Base-by-base conservation (phyloP, 2,329 filamentous ascomycete genomes). In the Fusarium concolor region DNA sequence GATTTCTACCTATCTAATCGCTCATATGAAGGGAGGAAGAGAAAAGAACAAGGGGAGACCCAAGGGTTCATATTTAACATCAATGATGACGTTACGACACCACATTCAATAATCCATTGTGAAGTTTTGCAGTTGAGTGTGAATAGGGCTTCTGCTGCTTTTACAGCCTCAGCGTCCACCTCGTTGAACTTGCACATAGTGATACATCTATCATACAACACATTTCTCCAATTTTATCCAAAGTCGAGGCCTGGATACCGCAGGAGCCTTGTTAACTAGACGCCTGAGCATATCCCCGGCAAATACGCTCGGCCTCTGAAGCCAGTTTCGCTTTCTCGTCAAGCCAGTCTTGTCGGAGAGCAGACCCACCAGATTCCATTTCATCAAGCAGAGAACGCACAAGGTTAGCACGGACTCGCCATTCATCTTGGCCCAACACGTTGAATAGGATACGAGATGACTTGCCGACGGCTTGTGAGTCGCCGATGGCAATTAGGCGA, bases 371-470 rank as follows among this genome's bases (percentile, higher is more conserved):
- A 37, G 46, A 33, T 12, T 68, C 62, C 28, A 72, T 37, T 24
- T 75, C 67, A 14, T 61, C 37, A 6, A 75, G 41, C 26, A 77
- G 35, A 4, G 35, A 52, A 10, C 62, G 66, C 4, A 79, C 72
- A 22, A 71, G 47, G 9, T 49, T 52, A 5, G 76, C 64, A 6
- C 79, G 74, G 43, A 61, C 41, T 10, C 49, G 61, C 78, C 78
- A 79, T 62, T 81, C 79, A 2, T 79, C 71, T 35, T 73, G 71
- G 6, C 79, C 79, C 1, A 81, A 59, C n/a, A 80, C 63, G 18
- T 64, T 62, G 31, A 81, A 73, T 56, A 81, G 69, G 11, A 74
- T 67, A 54, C 28, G 74, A 43, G 59, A 75, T 68, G 71, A 69
- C 71, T 70, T 77, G 70, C 44, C 75, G 67, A 71, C 69, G 15